A percentile compares a stretch with the other conserved stretches of the same genome.
Conservation (phyloP, 2,329 filamentous ascomycete genomes). For the Neobulgaria alba region DNA sequence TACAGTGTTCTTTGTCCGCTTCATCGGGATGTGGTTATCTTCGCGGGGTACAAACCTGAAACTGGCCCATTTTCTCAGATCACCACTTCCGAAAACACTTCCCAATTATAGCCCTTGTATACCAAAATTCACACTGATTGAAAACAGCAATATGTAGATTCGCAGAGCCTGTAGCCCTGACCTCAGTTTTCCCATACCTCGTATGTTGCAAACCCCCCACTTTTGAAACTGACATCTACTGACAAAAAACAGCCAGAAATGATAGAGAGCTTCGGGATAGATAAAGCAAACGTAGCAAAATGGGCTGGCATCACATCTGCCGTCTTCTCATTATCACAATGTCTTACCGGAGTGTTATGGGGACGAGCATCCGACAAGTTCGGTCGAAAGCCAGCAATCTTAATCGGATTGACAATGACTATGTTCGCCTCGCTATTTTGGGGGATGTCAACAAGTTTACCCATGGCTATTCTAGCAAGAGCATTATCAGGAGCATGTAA, state of each 20-base stretch:
- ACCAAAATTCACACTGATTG: too few relatives aligned
- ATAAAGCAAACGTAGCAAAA: slow-evolving; percentile 63
- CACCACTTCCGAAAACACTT: too few relatives aligned
- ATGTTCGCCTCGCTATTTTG: slow-evolving; percentile 76
- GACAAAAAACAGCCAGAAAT: slow-evolving; percentile 59
- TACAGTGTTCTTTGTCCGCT: too few relatives aligned
- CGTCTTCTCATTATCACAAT: slow-evolving; percentile 65
- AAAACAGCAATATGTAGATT: slow-evolving; percentile 64
- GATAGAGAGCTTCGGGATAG: slow-evolving; percentile 70
- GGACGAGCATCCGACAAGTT: slow-evolving; percentile 67
- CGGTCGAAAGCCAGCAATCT: slow-evolving; percentile 75
- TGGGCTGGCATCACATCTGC: slow-evolving; percentile 72
- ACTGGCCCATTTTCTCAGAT: too few relatives aligned
- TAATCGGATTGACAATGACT: slow-evolving; percentile 64
- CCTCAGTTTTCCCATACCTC: slow-evolving; percentile 37
- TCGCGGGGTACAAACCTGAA: too few relatives aligned
- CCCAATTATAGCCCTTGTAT: too few relatives aligned
- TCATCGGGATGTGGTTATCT: too few relatives aligned
- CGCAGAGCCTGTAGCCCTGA: slow-evolving; percentile 65
- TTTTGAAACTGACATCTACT: neutral
- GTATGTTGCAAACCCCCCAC: slow-evolving; percentile 22
- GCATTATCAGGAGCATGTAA: slow-evolving; percentile 77
- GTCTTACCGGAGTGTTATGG: slow-evolving; percentile 65
- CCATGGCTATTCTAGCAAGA: slow-evolving; percentile 71
- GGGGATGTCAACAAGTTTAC: slow-evolving; percentile 71